Base-by-base conservation (phyloP, 2,329 filamentous ascomycete genomes). In the Arthrobotrys megalospora region DNA sequence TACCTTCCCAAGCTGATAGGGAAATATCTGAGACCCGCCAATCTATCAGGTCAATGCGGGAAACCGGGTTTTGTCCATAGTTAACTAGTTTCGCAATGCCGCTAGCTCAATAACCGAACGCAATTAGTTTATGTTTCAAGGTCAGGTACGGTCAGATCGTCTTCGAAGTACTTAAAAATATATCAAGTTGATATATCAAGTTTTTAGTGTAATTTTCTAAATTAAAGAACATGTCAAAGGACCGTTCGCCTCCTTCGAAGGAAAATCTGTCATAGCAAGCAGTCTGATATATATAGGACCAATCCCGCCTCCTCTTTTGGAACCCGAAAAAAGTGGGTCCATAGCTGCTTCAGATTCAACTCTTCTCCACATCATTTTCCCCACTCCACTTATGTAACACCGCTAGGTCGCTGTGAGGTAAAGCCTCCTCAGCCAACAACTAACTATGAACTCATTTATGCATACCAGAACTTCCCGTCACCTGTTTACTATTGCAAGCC, bases 271-370 rank as follows among this genome's bases (percentile, higher is more conserved):
- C 19, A 43, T 38, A 41, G 36, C 7, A 34, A 32, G n/a, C 8
- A n/a, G 4, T 60, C 21, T n/a, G 55, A 16, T 60, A 60, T 60
- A 60, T 60, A 60, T 60, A 60, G 55, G 55, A 60, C 21, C 21
- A 60, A 60, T 60, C 55, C 55, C 55, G 55, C 36, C 55, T 60
- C 55, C 55, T 43, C 19, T 60, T 60, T 60, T 41, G 55, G 55
- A 60, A 60, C 28, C 34, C 34, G 36, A 12, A 24, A 43, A 60
- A 58, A 60, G 55, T 60, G 55, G 55, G 55, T 60, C 55, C 55
- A 43, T 3, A 28, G 10, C 50, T 41, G 34, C 53, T 16, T 60
- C 36, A 60, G 55, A 60, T n/a, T 28, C 55, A 14, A 24, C 16
- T 28, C 19, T 60, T 60, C 55, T 60, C 55, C 55, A 60, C 55